Evolutionary conservation across 208 protist species (phyloP), one percentile per base, ranked within the genome.

Genomic region (Leishmania braziliensis): DNA sequence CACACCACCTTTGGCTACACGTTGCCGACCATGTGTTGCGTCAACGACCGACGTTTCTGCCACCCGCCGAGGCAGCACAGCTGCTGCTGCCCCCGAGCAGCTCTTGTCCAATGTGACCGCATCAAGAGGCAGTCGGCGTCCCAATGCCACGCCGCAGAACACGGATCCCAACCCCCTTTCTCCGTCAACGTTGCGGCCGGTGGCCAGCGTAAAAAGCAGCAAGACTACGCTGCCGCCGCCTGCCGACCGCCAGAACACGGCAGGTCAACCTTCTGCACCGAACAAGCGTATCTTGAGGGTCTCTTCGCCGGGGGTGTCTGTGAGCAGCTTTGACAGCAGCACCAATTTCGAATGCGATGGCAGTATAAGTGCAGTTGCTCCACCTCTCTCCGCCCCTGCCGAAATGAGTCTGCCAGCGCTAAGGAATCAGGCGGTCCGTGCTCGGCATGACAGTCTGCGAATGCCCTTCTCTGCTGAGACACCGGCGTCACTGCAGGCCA

Each of bases 361-460:
- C 53, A 65, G 50, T 23, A 3, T 36, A 33, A n/a, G 20, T 46
- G 71, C 53, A 50, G 56, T 36, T 2, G 26, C 62, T 39, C 50
- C 50, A 36, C 54, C 65, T 43, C 54, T 26, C 62, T 85, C 81
- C 16, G 75, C 81, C 5, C 76, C 76, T 26, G 58, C 65, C 1
- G 69, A 23, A 8, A 69, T 77, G 26, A 58, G 23, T 39, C 73
- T 80, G 36, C 81, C 76, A 4, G 16, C 20, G 3, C 23, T 80
- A 20, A 66, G 58, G 20, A 39, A 70, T 54, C 54, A 80, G 53
- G 8, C 73, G 20, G 2, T 23, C 53, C 26, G 50, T 58, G 50
- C 36, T n/a, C 18, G 20, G 56, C 2, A 8, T 26, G 54, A 66
- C 39, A 48, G n/a, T 6, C 36, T 62, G 36, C 36, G 73, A 46